These are phyloP conservation scores for Morella rubra DNA, from an alignment of 306 rosid genomes.

Conservation along the genomic window DNA sequence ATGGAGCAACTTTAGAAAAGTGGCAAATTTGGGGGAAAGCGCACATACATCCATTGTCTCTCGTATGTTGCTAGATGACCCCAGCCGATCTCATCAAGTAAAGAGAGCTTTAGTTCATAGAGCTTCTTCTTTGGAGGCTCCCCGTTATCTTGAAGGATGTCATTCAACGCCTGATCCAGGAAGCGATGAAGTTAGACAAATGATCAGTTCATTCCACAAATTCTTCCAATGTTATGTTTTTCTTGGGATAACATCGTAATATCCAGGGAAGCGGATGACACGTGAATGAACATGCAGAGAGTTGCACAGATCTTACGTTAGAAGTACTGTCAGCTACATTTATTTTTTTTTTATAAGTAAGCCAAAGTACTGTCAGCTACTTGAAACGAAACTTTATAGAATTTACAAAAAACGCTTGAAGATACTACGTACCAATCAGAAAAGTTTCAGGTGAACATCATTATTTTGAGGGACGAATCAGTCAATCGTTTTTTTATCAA, in stretches of 20 bases:
- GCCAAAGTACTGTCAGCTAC: not conserved
- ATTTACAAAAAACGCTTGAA: not conserved
- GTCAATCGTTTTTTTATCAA: not conserved
- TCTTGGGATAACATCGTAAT: not conserved
- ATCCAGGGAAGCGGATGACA: not conserved
- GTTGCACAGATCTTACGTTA: not conserved
- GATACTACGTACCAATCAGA: not conserved
- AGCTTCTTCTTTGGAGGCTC: slow-evolving; percentile 80
- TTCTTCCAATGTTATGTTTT: not conserved
- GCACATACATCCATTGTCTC: slow-evolving; percentile 85
- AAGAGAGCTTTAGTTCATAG: slow-evolving; percentile 70
- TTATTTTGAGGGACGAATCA: not conserved
- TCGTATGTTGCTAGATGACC: slow-evolving; percentile 65
- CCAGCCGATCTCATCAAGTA: slow-evolving; percentile 90
- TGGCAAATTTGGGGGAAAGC: slow-evolving; percentile 80
- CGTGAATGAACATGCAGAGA: not conserved
- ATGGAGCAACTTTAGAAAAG: slow-evolving; percentile 45
- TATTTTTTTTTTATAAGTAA: no score
- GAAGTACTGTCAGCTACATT: not conserved
- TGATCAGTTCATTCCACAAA: not conserved
- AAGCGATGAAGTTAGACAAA: slow-evolving; percentile 8
- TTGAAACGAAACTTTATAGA: not conserved
- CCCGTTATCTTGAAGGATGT: slow-evolving; percentile 67
- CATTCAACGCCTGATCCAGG: slow-evolving; percentile 55
- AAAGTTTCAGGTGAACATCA: not conserved